Percentiles rank a stretch among this genome's conserved stretches.
These are phyloP conservation scores for Nicotiana sylvestris DNA, from an alignment of 257 asterid species.

Conservation along the genomic window DNA sequence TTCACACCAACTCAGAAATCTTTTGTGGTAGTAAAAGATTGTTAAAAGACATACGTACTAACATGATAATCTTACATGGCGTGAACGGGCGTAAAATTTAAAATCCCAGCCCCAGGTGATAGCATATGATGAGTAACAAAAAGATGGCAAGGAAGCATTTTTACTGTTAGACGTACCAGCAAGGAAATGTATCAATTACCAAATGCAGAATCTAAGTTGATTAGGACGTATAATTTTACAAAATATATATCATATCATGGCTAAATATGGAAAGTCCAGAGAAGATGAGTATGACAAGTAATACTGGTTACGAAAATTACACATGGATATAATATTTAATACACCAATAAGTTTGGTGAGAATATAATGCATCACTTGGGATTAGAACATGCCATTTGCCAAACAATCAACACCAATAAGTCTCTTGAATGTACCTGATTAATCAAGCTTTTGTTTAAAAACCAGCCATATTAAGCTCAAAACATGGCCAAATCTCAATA, in stretches of 20 bases:
- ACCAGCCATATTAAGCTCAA: neutral
- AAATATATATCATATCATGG: neutral
- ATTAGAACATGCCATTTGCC: neutral
- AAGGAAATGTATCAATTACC: neutral
- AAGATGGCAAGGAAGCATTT: no score
- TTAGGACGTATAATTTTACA: neutral
- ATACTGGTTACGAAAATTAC: neutral
- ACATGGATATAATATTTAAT: neutral
- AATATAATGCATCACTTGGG: neutral
- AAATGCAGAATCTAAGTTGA: neutral
- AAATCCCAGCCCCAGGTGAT: neutral
- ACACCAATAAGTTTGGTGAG: slow-evolving; percentile 2
- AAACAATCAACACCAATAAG: neutral
- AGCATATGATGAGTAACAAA: no score
- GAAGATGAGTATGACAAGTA: neutral
- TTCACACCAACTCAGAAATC: no score
- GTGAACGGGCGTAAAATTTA: neutral
- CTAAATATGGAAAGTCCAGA: slow-evolving; percentile 1
- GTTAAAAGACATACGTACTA: no score
- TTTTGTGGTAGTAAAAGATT: no score
- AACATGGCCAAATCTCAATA: neutral
- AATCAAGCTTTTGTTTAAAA: neutral
- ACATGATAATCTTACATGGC: no score
- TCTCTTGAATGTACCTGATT: neutral
- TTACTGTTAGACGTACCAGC: neutral